Percentiles rank a stretch among this genome's conserved stretches.
phyloP scores from a whole-genome alignment of 768 basidiomycete genomes.

The Pisolithus tinctorius region DNA sequence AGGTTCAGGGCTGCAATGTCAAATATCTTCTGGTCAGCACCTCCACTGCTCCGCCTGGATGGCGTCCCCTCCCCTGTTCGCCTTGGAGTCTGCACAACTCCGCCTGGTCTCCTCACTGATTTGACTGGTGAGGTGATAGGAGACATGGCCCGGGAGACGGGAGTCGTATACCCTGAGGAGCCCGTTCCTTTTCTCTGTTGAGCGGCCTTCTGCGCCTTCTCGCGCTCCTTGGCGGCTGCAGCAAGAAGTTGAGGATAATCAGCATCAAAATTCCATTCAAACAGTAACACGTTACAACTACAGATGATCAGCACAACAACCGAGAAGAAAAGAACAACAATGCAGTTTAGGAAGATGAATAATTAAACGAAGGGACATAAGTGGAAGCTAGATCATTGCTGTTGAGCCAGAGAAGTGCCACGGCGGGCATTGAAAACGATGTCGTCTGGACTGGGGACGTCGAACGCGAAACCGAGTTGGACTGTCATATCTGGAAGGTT shows the following conservation, averaged over 20 bases:
- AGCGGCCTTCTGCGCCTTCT: slow-evolving; percentile 57
- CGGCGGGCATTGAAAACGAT: slow-evolving; percentile 73
- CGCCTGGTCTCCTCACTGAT: slow-evolving; percentile 33
- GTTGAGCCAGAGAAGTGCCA: slow-evolving; percentile 55
- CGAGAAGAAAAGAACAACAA: slow-evolving; percentile 9
- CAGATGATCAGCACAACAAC: slow-evolving; percentile 11
- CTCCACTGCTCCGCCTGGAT: slow-evolving; percentile 22
- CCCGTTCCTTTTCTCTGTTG: slow-evolving; percentile 39
- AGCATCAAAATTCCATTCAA: slow-evolving; percentile 33
- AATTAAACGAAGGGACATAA: background rate
- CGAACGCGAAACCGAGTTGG: slow-evolving; percentile 54
- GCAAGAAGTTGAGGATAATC: slow-evolving; percentile 30
- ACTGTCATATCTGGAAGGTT: slow-evolving; percentile 31
- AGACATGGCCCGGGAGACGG: slow-evolving; percentile 42
- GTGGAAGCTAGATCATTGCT: slow-evolving; percentile 15
- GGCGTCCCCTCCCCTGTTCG: slow-evolving; percentile 41
- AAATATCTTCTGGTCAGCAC: slow-evolving; percentile 50
- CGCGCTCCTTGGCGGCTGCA: slow-evolving; percentile 73
- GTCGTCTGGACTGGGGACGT: slow-evolving; percentile 90
- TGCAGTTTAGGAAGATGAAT: background rate
- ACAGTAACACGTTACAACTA: slow-evolving; percentile 28
- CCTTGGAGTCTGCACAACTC: slow-evolving; percentile 23
- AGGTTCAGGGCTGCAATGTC: slow-evolving; percentile 77
- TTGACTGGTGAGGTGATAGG: slow-evolving; percentile 28
- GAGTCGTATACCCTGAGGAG: slow-evolving; percentile 31